phyloP scores from a whole-genome alignment of 2,329 filamentous ascomycete genomes.

The Talaromyces pinophilus region DNA sequence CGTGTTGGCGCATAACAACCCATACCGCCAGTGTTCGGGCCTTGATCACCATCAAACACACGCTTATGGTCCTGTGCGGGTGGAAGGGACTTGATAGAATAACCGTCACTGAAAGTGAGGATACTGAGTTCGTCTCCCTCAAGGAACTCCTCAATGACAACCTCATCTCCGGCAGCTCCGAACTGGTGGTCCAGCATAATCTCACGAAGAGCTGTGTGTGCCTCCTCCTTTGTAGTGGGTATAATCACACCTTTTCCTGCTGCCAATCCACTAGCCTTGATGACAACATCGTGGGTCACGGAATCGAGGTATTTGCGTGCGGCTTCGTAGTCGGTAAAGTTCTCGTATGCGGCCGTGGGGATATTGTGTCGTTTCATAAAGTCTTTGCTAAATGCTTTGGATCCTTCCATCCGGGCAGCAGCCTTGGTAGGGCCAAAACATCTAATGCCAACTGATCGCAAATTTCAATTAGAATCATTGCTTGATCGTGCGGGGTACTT shows the following conservation, averaged over 20 bases:
- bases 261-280: slow-evolving; percentile 90
- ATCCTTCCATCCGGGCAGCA: slow-evolving; percentile 89
- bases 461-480: slow-evolving; percentile 5
- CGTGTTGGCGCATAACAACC: slow-evolving; percentile 93
- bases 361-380: slow-evolving; percentile 93
- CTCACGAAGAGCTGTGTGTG: slow-evolving; percentile 74
- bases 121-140: slow-evolving; percentile 91
- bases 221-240: slow-evolving; percentile 77
- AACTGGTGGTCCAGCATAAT: slow-evolving; percentile 92
- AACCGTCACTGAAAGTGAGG: slow-evolving; percentile 87
- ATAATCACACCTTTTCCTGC: slow-evolving; percentile 96
- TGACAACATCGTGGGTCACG: slow-evolving; percentile 74
- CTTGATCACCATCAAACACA: slow-evolving; percentile 83
- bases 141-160: slow-evolving; percentile 93
- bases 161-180: slow-evolving; percentile 80
- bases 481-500: background rate
- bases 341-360: slow-evolving; percentile 86
- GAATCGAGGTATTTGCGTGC: slow-evolving; percentile 73
- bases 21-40: slow-evolving; percentile 96
- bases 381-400: slow-evolving; percentile 96
- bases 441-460: slow-evolving; percentile 63
- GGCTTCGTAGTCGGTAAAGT: slow-evolving; percentile 75
- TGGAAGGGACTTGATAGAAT: slow-evolving; percentile 77
- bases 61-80: slow-evolving; percentile 97
- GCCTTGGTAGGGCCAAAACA: slow-evolving; percentile 83